Evolutionary conservation across 2,329 filamentous ascomycete genomes (phyloP), one percentile per base, ranked within the genome.

Genomic region (Harringtonia lauricola): DNA sequence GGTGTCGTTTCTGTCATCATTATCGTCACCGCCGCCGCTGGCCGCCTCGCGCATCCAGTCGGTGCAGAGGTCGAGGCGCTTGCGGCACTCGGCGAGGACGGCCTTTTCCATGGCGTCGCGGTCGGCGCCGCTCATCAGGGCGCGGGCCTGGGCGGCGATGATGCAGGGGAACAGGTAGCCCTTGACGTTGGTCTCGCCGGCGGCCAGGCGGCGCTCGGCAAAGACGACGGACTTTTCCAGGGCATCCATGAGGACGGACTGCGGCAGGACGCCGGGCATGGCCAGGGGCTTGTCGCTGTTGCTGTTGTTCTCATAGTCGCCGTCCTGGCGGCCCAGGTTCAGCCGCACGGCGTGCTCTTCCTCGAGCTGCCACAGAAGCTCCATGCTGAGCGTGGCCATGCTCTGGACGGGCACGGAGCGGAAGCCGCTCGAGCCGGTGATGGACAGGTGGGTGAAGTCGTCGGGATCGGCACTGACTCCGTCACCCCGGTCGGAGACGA

Each of bases 141-240:
- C 65, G 4, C 68, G 58, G 0, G 76, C 57, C 36, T 74, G 63
- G 0, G 63, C 60, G 6, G 51, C 50, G 1, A 71, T 50, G 13
- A 67, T 51, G 9, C 53, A 54, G 1, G 58, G 47, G 13, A 76
- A 60, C 17, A 78, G 39, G 34, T 68, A 67, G 0, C 69, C 68
- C 49, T 77, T 78, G 18, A 70, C 57, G 43, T 76, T 78, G 0
- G 71, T 76, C 54, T 77, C 71, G 2, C 50, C 50, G 4, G 51
- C 47, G 21, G 31, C 34, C 8, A 52, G 19, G 10, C 51, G 46
- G 26, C 41, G 43, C 41, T 49, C 49, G 14, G 38, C 33, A 14
- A 44, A 49, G 7, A 22, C 33, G 6, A 49, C 37, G 18, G 47
- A 22, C 19, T 42, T 40, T 24, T 52, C 49, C 15, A 52, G n/a